Percentiles rank a stretch among this genome's conserved stretches.
phyloP scores from a whole-genome alignment of 805 yeast species.

The Grigorovia humatica region DNA sequence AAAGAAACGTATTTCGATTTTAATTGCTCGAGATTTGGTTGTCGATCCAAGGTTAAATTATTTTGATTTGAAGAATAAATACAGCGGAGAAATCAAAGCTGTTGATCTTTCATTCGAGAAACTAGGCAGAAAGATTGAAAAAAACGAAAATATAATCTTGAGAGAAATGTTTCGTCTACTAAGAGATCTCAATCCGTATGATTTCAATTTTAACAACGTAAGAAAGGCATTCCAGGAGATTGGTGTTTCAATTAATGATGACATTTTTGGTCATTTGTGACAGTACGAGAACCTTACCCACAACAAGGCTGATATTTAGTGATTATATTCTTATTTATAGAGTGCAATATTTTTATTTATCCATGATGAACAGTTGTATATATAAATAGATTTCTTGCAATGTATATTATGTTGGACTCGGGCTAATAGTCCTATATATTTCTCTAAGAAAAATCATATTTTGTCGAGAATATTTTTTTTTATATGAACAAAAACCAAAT shows the following conservation, averaged over 20 bases:
- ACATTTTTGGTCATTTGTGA: not conserved
- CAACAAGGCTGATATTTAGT: not conserved
- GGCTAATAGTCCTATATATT: too few relatives aligned
- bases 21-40: not conserved
- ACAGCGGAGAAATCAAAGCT: constrained; percentile 1
- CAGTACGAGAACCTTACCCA: too few relatives aligned
- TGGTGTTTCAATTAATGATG: not conserved
- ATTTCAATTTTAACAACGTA: constrained; percentile 9
- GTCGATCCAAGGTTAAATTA: not conserved
- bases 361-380: too few relatives aligned
- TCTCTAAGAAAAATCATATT: too few relatives aligned
- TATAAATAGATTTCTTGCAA: too few relatives aligned
- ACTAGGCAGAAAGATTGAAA: not conserved
- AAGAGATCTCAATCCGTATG: constrained; percentile 9
- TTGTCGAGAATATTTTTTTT: too few relatives aligned
- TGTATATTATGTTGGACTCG: too few relatives aligned
- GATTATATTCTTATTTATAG: not conserved
- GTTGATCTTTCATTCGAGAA: not conserved
- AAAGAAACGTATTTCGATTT: constrained; percentile 9
- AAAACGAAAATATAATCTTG: not conserved
- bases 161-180: constrained; percentile 9
- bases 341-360: too few relatives aligned
- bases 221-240: constrained; percentile 5
- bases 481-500: too few relatives aligned
- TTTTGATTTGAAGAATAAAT: not conserved